Conservation (phyloP, 73 alveolate genomes). For the Tetrahymena borealis region DNA sequence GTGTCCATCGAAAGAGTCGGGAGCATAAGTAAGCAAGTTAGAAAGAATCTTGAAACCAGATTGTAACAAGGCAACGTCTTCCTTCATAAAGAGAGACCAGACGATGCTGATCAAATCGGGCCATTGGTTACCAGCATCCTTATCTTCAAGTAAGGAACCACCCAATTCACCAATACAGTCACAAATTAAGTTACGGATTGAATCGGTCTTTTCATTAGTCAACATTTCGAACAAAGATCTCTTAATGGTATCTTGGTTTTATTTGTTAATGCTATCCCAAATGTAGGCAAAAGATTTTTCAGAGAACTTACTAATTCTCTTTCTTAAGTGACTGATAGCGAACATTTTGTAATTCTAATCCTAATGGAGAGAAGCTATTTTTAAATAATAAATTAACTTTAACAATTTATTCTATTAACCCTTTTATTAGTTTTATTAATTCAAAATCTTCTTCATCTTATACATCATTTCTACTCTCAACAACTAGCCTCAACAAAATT, state of each 20-base stretch:
- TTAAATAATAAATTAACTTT: background rate
- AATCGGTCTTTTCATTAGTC: background rate
- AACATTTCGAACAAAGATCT: background rate
- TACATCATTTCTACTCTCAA: too few relatives aligned
- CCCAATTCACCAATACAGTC: conserved; percentile 65
- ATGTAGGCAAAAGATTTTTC: background rate
- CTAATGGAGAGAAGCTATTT: background rate
- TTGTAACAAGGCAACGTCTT: conserved; percentile 16
- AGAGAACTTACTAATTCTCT: background rate
- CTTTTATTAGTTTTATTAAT: too few relatives aligned
- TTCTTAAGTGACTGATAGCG: background rate
- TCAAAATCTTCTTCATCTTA: too few relatives aligned
- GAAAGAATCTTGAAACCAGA: conserved; percentile 31
- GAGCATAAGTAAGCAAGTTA: conserved; percentile 43
- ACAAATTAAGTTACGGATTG: conserved; percentile 50
- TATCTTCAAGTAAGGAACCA: conserved; percentile 36
- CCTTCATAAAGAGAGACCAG: conserved; percentile 30
- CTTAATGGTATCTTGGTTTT: background rate
- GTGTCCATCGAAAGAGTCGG: conserved; percentile 18
- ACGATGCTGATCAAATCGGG: conserved; percentile 25
- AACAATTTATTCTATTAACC: too few relatives aligned
- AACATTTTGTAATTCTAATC: background rate
- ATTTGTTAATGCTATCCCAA: background rate
- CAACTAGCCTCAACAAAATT: too few relatives aligned
- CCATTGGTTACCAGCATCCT: conserved; percentile 34